phyloP scores from a whole-genome alignment of 164 flowering plant species.

The Macadamia tetraphylla region DNA sequence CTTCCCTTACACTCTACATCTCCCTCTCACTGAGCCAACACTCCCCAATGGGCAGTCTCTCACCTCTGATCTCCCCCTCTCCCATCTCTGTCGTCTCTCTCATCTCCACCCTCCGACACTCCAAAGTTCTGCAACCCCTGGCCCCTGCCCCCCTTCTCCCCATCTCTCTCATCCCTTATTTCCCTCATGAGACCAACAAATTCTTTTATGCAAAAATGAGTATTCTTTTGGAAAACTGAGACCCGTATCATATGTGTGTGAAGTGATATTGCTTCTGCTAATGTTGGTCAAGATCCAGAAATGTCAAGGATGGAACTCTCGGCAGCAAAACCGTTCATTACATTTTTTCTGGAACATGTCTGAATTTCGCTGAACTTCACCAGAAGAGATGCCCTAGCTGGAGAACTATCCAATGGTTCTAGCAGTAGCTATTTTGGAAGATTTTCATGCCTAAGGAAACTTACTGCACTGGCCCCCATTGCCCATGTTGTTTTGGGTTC shows the following conservation, averaged over 20 bases:
- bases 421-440: slow-evolving; percentile 26
- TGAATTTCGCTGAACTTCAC: slow-evolving; percentile 18
- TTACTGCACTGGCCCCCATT: slow-evolving; percentile 63
- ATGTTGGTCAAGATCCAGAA: slow-evolving; percentile 10
- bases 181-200: neutral
- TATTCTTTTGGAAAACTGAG: slow-evolving; percentile 19
- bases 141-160: too few relatives aligned
- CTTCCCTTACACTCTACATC: too few relatives aligned
- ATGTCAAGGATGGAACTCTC: slow-evolving; percentile 12
- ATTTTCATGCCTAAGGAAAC: slow-evolving; percentile 44
- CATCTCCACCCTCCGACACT: too few relatives aligned
- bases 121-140: too few relatives aligned
- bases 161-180: too few relatives aligned
- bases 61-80: too few relatives aligned
- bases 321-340: slow-evolving; percentile 8
- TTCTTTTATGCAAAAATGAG: slow-evolving; percentile 34
- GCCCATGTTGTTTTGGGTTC: slow-evolving; percentile 52
- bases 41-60: too few relatives aligned
- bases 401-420: slow-evolving; percentile 20
- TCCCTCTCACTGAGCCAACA: too few relatives aligned
- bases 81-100: too few relatives aligned
- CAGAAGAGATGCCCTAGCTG: slow-evolving; percentile 8
- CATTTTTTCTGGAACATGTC: slow-evolving; percentile 12
- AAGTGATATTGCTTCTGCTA: slow-evolving; percentile 2
- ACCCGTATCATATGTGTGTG: slow-evolving; percentile 6